Conservation (phyloP, 495 filamentous ascomycete genomes). For the Talaromyces trachyspermus region DNA sequence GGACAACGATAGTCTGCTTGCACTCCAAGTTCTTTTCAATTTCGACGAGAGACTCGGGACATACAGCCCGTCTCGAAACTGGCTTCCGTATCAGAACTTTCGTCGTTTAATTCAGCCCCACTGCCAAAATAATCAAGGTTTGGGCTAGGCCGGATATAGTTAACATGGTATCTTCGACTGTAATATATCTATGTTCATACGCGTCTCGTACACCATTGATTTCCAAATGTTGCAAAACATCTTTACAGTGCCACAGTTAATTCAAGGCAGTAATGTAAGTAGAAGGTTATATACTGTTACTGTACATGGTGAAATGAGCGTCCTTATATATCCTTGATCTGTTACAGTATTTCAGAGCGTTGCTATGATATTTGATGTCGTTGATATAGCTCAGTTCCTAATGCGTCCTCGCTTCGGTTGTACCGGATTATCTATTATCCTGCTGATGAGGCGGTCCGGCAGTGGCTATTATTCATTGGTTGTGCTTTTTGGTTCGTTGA, state of each 20-base stretch:
- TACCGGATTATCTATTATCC: conserved; percentile 1
- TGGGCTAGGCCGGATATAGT: conserved; percentile 1
- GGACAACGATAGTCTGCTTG: no score
- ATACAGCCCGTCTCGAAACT: conserved; percentile 1
- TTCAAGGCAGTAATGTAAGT: conserved; percentile 3
- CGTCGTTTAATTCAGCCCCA: conserved; percentile 2
- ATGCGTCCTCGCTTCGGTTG: background rate
- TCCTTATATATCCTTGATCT: conserved; percentile 2
- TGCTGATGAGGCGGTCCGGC: background rate
- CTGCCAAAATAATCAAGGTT: background rate
- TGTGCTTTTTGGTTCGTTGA: conserved; percentile 1
- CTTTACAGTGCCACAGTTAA: conserved; percentile 1
- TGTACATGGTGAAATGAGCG: conserved; percentile 2
- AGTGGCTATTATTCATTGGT: background rate
- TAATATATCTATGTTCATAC: conserved; percentile 2
- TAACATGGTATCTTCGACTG: conserved; percentile 1
- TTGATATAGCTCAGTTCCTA: conserved; percentile 1
- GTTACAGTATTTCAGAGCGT: conserved; percentile 3
- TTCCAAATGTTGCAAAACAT: conserved; percentile 1
- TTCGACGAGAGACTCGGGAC: no score
- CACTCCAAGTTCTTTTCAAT: no score
- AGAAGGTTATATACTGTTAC: conserved; percentile 5
- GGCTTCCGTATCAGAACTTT: conserved; percentile 1
- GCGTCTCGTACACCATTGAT: conserved; percentile 1
- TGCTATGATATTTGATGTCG: conserved; percentile 1